phyloP scores from a whole-genome alignment of 305 asterid genomes.

The Fraxinus floribunda region DNA sequence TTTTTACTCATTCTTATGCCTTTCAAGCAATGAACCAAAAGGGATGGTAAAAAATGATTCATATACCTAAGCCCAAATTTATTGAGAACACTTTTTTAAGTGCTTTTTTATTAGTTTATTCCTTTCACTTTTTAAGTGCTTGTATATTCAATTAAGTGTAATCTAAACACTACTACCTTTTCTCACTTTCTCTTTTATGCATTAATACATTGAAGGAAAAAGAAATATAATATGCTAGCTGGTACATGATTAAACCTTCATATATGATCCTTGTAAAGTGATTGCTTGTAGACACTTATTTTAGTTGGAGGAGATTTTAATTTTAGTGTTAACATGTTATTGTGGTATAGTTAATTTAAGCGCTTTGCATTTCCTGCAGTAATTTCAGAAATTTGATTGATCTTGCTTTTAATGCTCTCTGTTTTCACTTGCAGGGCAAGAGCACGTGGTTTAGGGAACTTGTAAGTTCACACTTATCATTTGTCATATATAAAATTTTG shows the following conservation, averaged over 20 bases:
- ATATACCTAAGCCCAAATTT: not conserved
- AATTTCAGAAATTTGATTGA: not conserved
- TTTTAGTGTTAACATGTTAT: not conserved
- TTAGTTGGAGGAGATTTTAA: not conserved
- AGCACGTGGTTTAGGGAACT: slow-evolving; percentile 40
- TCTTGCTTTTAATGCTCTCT: slow-evolving; percentile 1
- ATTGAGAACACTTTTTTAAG: not conserved
- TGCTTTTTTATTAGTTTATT: not conserved
- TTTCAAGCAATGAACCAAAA: not conserved
- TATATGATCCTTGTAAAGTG: not conserved
- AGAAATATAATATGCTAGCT: not conserved
- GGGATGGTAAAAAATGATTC: not conserved
- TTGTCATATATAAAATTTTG: not conserved
- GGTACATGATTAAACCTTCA: not conserved
- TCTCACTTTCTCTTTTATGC: not conserved
- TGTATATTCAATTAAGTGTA: not conserved
- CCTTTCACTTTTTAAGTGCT: not conserved
- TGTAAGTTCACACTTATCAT: slow-evolving; percentile 30
- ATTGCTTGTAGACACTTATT: not conserved
- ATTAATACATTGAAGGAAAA: not conserved
- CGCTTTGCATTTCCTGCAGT: not conserved
- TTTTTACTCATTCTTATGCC: not conserved
- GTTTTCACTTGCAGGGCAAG: slow-evolving; percentile 32
- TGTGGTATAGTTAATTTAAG: not conserved
- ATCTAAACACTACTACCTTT: not conserved